Evolutionary conservation across 768 basidiomycete species (phyloP), one percentile per base, ranked within the genome.

Genomic region (Sarcodon sp.): DNA sequence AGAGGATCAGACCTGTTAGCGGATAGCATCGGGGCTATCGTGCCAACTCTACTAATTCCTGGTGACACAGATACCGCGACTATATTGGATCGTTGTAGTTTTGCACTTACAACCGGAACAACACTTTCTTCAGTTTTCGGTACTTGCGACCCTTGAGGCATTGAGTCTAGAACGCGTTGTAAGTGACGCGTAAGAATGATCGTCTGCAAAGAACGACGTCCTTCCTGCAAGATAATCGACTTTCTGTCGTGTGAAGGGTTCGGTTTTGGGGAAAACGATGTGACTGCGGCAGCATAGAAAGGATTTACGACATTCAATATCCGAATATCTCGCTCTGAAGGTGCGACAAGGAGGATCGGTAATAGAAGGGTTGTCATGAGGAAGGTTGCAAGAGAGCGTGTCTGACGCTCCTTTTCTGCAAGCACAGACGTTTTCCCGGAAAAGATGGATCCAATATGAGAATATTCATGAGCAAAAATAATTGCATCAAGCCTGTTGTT

Each of bases 311-410:
- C 70, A 48, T 80, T 81, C 59, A 97, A 69, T 53, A 96, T 76
- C n/a, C 92, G 83, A 37, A 96, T 88, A 53, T 92, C 87, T 34
- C 91, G 75, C 59, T 92, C 91, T n/a, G 74, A 70, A 0, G 91
- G 90, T 0, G 87, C 83, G 21, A 85, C 78, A 12, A 96, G 77
- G 3, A 94, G 67, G 31, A 76, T 70, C 2, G 91, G 90, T 0
- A 94, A 72, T 0, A 96, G 71, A 6, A 87, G 69, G 1, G 89
- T 92, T 6, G 76, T 70, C 5, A 92, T 71, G 48, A 91, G 66
- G 64, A 91, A 93, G 2, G 83, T 83, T 16, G 83, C 81, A 35
- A 87, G 61, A 0, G 81, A 77, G 2, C 65, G 62, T 0, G 66
- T 59, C 45, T 75, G 73, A 37, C 83, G 68, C 47, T 57, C 56